These are phyloP conservation scores for Leishmania guyanensis DNA, from an alignment of 208 protist species.

Conservation along the genomic window DNA sequence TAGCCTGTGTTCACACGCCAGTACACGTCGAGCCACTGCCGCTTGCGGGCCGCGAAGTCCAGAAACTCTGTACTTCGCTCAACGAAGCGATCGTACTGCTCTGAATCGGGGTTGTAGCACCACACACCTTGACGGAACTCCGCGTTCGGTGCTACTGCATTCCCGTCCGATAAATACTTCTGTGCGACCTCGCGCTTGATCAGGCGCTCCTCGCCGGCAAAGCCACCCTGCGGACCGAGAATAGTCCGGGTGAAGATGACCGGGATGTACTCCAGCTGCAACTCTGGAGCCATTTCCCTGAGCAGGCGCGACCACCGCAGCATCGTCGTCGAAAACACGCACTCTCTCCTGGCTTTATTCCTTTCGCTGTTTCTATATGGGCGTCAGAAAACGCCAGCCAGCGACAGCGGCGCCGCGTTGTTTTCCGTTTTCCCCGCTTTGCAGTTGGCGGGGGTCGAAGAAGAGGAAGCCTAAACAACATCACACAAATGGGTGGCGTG, in stretches of 20 bases:
- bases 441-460: background rate
- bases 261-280: constrained; percentile 89
- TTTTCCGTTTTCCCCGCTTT: background rate
- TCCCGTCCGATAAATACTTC: constrained; percentile 79
- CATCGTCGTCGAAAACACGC: constrained; percentile 38
- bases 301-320: constrained; percentile 66
- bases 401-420: background rate
- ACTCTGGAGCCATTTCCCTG: constrained; percentile 84
- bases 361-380: background rate
- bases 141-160: constrained; percentile 60
- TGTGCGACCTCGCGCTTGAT: constrained; percentile 87
- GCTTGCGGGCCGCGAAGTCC: constrained; percentile 90
- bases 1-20: constrained; percentile 94
- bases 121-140: constrained; percentile 83
- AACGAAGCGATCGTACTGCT: constrained; percentile 86
- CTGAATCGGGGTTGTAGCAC: constrained; percentile 90
- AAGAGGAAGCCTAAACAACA: background rate
- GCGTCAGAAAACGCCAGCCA: background rate
- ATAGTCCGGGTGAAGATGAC: constrained; percentile 89
- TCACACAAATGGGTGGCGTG: background rate
- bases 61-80: constrained; percentile 90
- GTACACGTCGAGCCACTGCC: constrained; percentile 93
- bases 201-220: constrained; percentile 91
- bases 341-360: background rate
- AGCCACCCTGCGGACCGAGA: constrained; percentile 87